Evolutionary conservation across 768 basidiomycete species (phyloP), one percentile per base, ranked within the genome.

Genomic region (Cystofilobasidium bisporidii): DNA sequence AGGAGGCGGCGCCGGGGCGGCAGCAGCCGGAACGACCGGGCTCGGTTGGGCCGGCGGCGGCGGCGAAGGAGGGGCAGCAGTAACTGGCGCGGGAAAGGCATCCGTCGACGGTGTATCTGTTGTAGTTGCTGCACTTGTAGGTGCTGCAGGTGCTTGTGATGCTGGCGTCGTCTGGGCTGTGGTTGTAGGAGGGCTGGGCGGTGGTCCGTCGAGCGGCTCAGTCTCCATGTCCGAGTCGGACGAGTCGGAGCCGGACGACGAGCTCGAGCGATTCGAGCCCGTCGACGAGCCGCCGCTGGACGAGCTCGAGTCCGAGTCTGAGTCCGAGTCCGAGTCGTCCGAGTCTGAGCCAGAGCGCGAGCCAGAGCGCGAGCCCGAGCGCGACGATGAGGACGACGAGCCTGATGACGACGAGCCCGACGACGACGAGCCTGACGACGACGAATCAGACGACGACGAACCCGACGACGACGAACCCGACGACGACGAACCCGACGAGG

Each of bases 281-380:
- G 3, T 12, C 48, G 48, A 50, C 15, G 41, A 43, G 41, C 41
- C 18, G n/a, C n/a, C n/a, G 36, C 36, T 36, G 36, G 36, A 36
- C 41, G 41, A 43, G 41, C 15, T 3, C 22, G 48, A 50, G 48
- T 24, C 48, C 9, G 14, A 17, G 48, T 50, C 48, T 15, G 48
- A 50, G 48, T 50, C 48, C 11, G 48, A 50, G 22, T 50, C 48
- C 4, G 48, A 50, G 18, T 50, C 48, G n/a, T n/a, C n/a, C n/a
- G 48, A 50, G 48, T n/a, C 20, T 20, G 48, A 50, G 48, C 26
- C 22, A 1, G 48, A 50, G 9, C 14, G 4, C 45, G 30, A 33
- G 48, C 33, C 20, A 30, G 64, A 65, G 41, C n/a, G 20, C 32
- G 57, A 66, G 58, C 43, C 59, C 9, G 57, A 65, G 50, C 32